A percentile compares a stretch with the other conserved stretches of the same genome.
These are phyloP conservation scores for Claviceps humidiphila DNA, from an alignment of 2,329 filamentous ascomycete species.

Conservation along the genomic window DNA sequence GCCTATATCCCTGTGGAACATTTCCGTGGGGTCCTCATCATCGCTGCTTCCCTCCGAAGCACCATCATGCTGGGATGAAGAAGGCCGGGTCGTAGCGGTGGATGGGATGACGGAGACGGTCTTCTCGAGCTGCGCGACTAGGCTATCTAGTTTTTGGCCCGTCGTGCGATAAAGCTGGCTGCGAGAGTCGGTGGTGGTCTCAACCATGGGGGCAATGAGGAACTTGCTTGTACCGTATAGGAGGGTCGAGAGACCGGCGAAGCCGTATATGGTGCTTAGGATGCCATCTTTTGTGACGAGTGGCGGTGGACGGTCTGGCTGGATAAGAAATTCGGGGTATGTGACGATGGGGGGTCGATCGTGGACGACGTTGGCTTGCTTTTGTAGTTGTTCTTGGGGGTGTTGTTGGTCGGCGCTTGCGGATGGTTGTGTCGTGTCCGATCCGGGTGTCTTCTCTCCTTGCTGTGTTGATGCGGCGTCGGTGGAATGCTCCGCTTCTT, in stretches of 20 bases:
- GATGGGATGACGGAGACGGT: slow-evolving; percentile 49
- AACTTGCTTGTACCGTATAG: slow-evolving; percentile 61
- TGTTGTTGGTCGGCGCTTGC: slow-evolving; percentile 8
- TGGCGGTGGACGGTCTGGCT: slow-evolving; percentile 40
- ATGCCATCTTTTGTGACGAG: slow-evolving; percentile 48
- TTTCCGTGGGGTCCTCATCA: slow-evolving; percentile 55
- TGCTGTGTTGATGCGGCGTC: slow-evolving; percentile 5
- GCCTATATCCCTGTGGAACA: slow-evolving; percentile 70
- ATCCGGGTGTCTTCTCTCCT: background rate
- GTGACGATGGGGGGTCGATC: slow-evolving; percentile 51
- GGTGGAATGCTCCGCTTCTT: slow-evolving; percentile 12
- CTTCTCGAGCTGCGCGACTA: slow-evolving; percentile 38
- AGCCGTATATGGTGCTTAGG: slow-evolving; percentile 44
- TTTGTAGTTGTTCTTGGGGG: slow-evolving; percentile 10
- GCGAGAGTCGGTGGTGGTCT: slow-evolving; percentile 37
- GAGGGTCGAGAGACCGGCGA: slow-evolving; percentile 43
- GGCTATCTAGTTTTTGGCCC: slow-evolving; percentile 28
- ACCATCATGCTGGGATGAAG: slow-evolving; percentile 4
- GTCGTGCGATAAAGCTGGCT: slow-evolving; percentile 38
- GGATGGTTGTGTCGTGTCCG: background rate
- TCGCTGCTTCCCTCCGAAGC: slow-evolving; percentile 26
- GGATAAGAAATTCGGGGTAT: slow-evolving; percentile 56
- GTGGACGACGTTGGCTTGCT: slow-evolving; percentile 11
- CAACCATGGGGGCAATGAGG: slow-evolving; percentile 50
- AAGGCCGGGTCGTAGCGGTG: slow-evolving; percentile 4